Evolutionary conservation across 345 rosid genomes (phyloP).

Genomic region (Bruguiera parviflora): DNA sequence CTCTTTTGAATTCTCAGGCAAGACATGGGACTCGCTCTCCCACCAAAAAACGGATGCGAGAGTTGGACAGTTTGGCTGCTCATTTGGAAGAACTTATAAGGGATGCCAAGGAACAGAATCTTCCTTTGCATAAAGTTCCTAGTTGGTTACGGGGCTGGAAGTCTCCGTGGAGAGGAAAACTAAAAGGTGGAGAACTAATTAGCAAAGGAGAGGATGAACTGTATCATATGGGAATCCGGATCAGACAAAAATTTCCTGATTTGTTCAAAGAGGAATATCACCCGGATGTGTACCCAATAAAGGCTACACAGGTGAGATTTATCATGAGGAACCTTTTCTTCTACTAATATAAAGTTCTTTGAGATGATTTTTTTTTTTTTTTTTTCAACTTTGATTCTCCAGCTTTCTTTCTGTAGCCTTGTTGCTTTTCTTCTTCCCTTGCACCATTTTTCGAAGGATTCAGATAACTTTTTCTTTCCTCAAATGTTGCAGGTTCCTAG

Average conservation of each 20-base stretch:
- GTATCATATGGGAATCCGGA: slow-evolving; percentile 70
- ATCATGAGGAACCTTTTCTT: neutral
- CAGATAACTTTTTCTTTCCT: slow-evolving; percentile 9
- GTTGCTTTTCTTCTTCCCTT: neutral
- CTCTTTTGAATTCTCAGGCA: slow-evolving; percentile 42
- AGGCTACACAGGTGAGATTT: slow-evolving; percentile 72
- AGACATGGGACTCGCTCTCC: slow-evolving; percentile 98
- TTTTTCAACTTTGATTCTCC: neutral
- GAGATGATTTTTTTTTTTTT: neutral
- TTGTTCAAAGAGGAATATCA: slow-evolving; percentile 78
- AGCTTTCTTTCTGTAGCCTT: neutral
- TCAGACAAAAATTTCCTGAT: slow-evolving; percentile 61
- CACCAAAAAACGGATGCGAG: slow-evolving; percentile 75
- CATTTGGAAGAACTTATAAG: slow-evolving; percentile 52
- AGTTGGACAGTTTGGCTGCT: slow-evolving; percentile 60
- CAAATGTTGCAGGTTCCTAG: slow-evolving; percentile 61
- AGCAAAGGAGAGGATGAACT: slow-evolving; percentile 75
- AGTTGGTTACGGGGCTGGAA: slow-evolving; percentile 68
- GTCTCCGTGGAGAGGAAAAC: slow-evolving; percentile 84
- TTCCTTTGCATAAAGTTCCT: slow-evolving; percentile 48
- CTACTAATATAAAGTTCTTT: neutral
- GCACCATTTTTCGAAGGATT: neutral
- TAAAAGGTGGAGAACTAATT: slow-evolving; percentile 78
- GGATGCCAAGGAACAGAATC: slow-evolving; percentile 50
- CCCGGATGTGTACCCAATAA: slow-evolving; percentile 72